Percentiles rank a stretch among this genome's conserved stretches.
Conservation (phyloP, 768 basidiomycete species). For the Pleurotus cornucopiae region DNA sequence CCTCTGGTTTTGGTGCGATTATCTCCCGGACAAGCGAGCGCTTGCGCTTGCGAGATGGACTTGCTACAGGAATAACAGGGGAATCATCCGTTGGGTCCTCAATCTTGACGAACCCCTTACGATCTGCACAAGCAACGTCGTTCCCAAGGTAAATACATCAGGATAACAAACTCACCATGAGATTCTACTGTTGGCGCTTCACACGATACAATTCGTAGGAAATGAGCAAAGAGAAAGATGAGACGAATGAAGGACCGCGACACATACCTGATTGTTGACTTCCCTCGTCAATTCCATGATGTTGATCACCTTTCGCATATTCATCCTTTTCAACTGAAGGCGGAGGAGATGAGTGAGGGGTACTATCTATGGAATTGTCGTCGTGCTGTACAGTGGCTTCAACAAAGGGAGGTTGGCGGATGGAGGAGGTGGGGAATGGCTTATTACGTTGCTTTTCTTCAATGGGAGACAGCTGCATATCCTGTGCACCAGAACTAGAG, state of each 20-base stretch:
- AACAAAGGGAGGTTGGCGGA: not conserved
- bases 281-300: not conserved
- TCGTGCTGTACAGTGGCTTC: not conserved
- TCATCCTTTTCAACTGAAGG: not conserved
- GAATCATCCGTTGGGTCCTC: not conserved
- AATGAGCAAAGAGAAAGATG: not conserved
- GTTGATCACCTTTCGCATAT: not conserved
- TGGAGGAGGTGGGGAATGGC: not conserved
- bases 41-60: not conserved
- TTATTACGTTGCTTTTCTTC: conserved; percentile 5
- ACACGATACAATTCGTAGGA: no score
- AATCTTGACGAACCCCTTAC: not conserved
- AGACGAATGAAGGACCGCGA: not conserved
- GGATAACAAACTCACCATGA: no score
- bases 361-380: conserved; percentile 3
- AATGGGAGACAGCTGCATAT: conserved; percentile 22
- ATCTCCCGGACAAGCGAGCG: not conserved
- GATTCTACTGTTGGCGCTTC: no score
- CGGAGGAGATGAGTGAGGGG: not conserved
- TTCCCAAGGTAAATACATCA: not conserved
- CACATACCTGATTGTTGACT: not conserved
- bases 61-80: not conserved
- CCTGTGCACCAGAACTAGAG: conserved; percentile 20
- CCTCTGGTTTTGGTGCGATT: no score
- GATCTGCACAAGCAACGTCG: not conserved